phyloP scores from a whole-genome alignment of 495 filamentous ascomycete genomes.

The Penicillium daleae region DNA sequence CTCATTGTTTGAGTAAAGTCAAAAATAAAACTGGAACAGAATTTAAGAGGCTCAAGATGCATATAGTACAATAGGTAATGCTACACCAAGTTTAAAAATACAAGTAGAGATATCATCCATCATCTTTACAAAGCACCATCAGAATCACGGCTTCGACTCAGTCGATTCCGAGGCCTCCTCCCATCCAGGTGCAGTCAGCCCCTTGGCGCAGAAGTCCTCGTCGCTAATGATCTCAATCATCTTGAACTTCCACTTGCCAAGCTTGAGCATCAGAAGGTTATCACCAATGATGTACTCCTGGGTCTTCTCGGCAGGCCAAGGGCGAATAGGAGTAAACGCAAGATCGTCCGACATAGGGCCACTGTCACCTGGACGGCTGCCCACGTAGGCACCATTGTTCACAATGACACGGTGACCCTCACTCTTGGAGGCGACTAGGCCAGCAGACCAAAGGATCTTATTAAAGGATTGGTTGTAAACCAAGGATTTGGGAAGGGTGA shows the following conservation, averaged over 20 bases:
- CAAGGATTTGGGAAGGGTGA: conserved; percentile 68
- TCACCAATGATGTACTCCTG: conserved; percentile 65
- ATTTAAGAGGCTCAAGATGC: background rate
- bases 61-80: conserved; percentile 29
- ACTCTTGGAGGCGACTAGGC: conserved; percentile 63
- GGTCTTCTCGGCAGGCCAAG: conserved; percentile 61
- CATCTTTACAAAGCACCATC: conserved; percentile 3
- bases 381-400: conserved; percentile 67
- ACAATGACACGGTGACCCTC: conserved; percentile 68
- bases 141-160: conserved; percentile 3
- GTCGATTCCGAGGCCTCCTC: conserved; percentile 22
- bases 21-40: background rate
- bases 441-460: conserved; percentile 67
- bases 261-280: conserved; percentile 67
- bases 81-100: conserved; percentile 24
- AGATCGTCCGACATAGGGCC: conserved; percentile 61
- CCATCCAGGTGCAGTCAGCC: conserved; percentile 51
- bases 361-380: conserved; percentile 57
- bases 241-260: conserved; percentile 81
- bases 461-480: conserved; percentile 63
- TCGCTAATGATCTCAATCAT: conserved; percentile 74
- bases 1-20: too few relatives aligned
- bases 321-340: conserved; percentile 63
- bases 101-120: conserved; percentile 21
- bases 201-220: conserved; percentile 59